Conservation (phyloP, 139 green algal genomes). For the Chlorella sp. region DNA sequence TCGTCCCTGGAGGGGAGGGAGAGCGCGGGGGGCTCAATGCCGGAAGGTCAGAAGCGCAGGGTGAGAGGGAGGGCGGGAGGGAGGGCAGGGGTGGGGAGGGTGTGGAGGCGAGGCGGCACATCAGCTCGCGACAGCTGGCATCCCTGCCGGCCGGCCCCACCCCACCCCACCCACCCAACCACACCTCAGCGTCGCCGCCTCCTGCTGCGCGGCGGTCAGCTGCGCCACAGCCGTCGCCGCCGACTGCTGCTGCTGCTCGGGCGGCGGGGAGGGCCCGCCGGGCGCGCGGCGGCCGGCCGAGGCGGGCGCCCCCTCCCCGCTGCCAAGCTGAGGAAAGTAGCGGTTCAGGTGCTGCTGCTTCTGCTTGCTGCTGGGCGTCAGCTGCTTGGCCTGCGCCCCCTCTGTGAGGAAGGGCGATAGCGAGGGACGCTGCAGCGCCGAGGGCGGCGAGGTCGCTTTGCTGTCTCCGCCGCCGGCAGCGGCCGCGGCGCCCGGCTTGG, state of each 20-base stretch:
- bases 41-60: not conserved
- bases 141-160: too few relatives aligned
- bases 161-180: too few relatives aligned
- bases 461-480: not conserved
- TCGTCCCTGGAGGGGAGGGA: constrained; percentile 11
- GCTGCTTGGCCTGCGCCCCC: not conserved
- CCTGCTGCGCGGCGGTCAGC: not conserved
- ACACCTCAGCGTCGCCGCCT: constrained; percentile 19
- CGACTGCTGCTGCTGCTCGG: not conserved
- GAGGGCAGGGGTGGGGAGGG: not conserved
- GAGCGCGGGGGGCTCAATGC: not conserved
- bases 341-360: constrained; percentile 42
- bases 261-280: not conserved
- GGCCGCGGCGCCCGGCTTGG: not conserved
- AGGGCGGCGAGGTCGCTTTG: not conserved
- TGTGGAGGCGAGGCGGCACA: not conserved
- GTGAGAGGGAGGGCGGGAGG: not conserved
- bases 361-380: constrained; percentile 26
- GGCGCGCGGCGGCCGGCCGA: not conserved
- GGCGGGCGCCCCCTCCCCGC: not conserved
- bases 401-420: constrained; percentile 22
- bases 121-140: too few relatives aligned
- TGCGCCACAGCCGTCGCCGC: not conserved
- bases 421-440: constrained; percentile 1
- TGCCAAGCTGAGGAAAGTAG: constrained; percentile 18